These are phyloP conservation scores for Marasmius tenuissimus DNA, from an alignment of 1,284 basidiomycete species.

Conservation along the genomic window DNA sequence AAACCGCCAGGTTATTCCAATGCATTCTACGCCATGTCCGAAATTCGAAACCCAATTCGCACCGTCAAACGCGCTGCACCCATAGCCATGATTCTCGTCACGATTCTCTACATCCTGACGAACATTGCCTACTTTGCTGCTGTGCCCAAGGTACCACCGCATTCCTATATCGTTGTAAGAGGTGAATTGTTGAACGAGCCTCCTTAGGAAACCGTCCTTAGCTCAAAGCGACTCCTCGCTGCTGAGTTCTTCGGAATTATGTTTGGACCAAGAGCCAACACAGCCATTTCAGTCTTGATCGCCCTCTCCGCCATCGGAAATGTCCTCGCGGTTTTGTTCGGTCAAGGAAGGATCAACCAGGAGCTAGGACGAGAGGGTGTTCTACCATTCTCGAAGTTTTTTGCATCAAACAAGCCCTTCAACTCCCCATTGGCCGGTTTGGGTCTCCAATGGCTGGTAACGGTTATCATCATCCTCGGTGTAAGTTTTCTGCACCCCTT, in stretches of 20 bases:
- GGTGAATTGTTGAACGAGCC: background rate
- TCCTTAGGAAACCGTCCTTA: slow-evolving; percentile 26
- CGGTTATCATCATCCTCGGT: background rate
- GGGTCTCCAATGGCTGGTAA: slow-evolving; percentile 12
- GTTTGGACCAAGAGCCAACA: slow-evolving; percentile 48
- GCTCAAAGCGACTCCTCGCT: slow-evolving; percentile 29
- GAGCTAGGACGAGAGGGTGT: slow-evolving; percentile 38
- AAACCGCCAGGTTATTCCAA: slow-evolving; percentile 27
- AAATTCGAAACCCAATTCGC: slow-evolving; percentile 34
- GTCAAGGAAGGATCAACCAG: slow-evolving; percentile 38
- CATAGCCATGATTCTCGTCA: slow-evolving; percentile 31
- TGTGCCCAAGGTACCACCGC: slow-evolving; percentile 26
- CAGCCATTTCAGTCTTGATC: slow-evolving; percentile 47
- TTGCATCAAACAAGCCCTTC: slow-evolving; percentile 35
- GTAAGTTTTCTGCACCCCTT: background rate
- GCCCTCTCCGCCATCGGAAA: slow-evolving; percentile 56
- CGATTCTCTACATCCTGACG: slow-evolving; percentile 34
- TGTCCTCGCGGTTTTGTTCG: slow-evolving; percentile 44
- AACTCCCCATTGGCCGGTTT: slow-evolving; percentile 36
- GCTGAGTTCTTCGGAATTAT: slow-evolving; percentile 35
- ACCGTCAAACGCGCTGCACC: slow-evolving; percentile 37
- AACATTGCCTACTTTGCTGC: slow-evolving; percentile 39
- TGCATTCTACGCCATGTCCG: slow-evolving; percentile 38
- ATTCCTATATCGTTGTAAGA: background rate
- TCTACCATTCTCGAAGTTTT: slow-evolving; percentile 35